Evolutionary conservation across 768 basidiomycete species (phyloP), one percentile per base, ranked within the genome.

Genomic region (Amanita thiersii): DNA sequence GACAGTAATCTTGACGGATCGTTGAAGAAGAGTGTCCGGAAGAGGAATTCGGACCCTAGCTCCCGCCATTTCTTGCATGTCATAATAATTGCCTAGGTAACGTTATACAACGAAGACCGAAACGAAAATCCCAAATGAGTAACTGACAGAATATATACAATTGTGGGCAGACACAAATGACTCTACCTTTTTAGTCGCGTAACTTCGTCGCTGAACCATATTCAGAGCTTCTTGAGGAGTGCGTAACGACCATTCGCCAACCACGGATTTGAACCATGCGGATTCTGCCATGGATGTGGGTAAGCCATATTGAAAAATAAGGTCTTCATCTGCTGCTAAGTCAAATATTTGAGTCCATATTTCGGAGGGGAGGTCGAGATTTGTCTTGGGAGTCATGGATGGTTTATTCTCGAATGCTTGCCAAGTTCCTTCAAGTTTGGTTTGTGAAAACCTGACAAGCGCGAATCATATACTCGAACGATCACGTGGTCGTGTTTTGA

Each of bases 291-390:
- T 71, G 38, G 66, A 63, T 0, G 75, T 80, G 5, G 80, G 81
- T 6, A 84, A 56, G 0, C 70, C 70, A 38, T 70, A 69, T 49
- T 75, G 72, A 47, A 81, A 76, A 24, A 86, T 68, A n/a, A 73
- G 63, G 48, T 82, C 78, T 51, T 86, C 82, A 39, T 82, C 79
- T 4, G 78, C 72, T 1, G 83, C 81, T 18, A 81, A 65, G 51
- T 80, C 72, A 52, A 87, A 86, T 5, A 87, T 82, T 34, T 75
- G 65, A 1, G 71, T 68, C 75, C 77, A 79, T 2, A 88, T 63
- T 62, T 88, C 85, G 5, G 73, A 70, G 2, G 85, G 85, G 2
- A 87, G 67, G 33, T 70, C 63, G 20, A 50, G 24, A 18, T 17
- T 35, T 14, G 23, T 30, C 25, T 26, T 10, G 32, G 33, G 28